phyloP scores from a whole-genome alignment of 306 rosid species.

The Dryas octopetala region DNA sequence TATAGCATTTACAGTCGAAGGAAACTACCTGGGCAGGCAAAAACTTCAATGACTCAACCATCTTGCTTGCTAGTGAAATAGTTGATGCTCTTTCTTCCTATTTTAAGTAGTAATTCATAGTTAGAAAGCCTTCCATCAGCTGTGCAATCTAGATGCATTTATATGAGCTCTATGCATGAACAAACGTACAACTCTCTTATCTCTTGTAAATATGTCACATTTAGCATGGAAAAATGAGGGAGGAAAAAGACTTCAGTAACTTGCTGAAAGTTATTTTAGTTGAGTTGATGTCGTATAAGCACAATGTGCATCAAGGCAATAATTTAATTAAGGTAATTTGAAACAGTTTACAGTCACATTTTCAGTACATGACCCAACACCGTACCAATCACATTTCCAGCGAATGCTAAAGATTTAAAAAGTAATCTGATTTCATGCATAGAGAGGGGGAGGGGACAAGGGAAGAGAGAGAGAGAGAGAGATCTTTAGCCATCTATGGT shows the following conservation, averaged over 20 bases:
- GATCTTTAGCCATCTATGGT: no score
- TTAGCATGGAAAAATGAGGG: background rate
- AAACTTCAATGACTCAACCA: constrained; percentile 88
- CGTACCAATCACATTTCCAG: background rate
- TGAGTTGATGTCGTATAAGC: background rate
- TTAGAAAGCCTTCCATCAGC: constrained; percentile 26
- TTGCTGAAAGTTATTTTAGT: background rate
- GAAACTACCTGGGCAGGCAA: constrained; percentile 65
- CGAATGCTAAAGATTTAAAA: background rate
- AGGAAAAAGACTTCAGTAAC: background rate
- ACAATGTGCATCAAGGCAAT: background rate
- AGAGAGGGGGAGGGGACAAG: no score
- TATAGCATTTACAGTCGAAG: no score
- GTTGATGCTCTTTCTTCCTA: constrained; percentile 85
- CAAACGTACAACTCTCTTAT: background rate
- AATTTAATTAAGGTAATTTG: background rate
- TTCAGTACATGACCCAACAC: background rate
- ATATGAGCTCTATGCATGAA: background rate
- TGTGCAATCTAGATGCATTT: constrained; percentile 14
- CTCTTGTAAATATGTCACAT: background rate
- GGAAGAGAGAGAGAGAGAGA: no score
- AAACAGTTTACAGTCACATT: background rate
- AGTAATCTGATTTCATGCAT: no score
- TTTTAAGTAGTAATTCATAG: constrained; percentile 36
- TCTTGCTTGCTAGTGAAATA: constrained; percentile 69